phyloP scores from a whole-genome alignment of 164 flowering plant genomes.

The Annona cherimola region DNA sequence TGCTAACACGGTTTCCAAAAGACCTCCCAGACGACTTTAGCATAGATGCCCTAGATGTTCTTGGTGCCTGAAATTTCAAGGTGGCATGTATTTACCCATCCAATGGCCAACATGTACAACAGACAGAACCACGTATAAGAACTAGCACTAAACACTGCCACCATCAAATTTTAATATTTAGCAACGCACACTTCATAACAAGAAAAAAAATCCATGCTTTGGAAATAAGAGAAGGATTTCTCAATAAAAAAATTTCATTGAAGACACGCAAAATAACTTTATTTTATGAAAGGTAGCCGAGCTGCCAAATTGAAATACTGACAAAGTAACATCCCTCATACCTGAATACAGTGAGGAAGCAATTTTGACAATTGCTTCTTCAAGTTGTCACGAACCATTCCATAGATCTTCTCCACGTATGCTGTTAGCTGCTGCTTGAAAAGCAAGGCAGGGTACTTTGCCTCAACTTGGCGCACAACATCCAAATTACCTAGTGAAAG shows the following conservation, averaged over 20 bases:
- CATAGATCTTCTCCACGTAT: conserved; percentile 97
- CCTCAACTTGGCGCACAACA: conserved; percentile 86
- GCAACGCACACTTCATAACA: neutral
- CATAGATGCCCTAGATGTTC: conserved; percentile 68
- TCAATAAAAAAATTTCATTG: too few species aligned
- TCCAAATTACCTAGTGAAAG: conserved; percentile 44
- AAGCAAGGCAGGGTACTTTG: conserved; percentile 96
- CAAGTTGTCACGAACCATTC: conserved; percentile 89
- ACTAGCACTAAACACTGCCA: too few species aligned
- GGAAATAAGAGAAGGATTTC: neutral
- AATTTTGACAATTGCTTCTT: conserved; percentile 75
- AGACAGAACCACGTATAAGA: neutral
- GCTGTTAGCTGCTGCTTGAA: conserved; percentile 99
- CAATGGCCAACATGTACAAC: neutral
- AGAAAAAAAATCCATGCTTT: neutral
- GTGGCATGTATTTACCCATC: neutral
- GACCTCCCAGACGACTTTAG: conserved; percentile 73
- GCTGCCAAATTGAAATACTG: neutral
- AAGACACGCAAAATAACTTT: too few species aligned
- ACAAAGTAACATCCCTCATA: conserved; percentile 10
- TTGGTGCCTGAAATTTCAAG: conserved; percentile 63
- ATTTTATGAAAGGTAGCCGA: neutral
- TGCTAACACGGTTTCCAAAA: conserved; percentile 62
- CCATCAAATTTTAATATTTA: neutral
- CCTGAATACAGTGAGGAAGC: conserved; percentile 88